Evolutionary conservation across 495 filamentous ascomycete genomes (phyloP), one percentile per base, ranked within the genome.

Genomic region (Aspergillus incahuasiensis): DNA sequence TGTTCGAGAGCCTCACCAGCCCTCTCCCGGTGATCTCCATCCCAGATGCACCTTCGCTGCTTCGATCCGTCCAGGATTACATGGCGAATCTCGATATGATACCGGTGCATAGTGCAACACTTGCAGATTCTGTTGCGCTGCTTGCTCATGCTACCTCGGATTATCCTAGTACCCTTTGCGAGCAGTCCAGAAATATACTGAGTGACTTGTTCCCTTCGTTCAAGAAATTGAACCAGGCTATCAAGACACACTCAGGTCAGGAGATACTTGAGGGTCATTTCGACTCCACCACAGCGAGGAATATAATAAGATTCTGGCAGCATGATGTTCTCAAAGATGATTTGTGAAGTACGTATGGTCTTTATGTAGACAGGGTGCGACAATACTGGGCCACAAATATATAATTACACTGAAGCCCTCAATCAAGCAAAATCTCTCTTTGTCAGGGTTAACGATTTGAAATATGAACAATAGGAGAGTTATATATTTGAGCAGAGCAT

Each of bases 121-220:
- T 48, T 18, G n/a, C 48, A 2, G 56, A 63, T 25, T 55, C 62
- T 3, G 24, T 57, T 6, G 46, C 38, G n/a, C 64, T 86, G 6
- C 66, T 86, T 24, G 74, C 74, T 1, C 75, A 74, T 55, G 77
- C 76, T 48, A 75, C 64, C 6, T 64, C 60, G 30, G 67, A 48
- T 0, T 56, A 55, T 16, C 25, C 25, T 28, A 49, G 58, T 3
- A 64, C 62, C 0, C 56, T 83, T 9, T 50, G 71, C 0, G 67
- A 73, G 22, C 76, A 81, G 43, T 59, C 73, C 7, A 65, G 66
- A 7, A 73, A 80, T 52, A 65, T 81, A 28, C 60, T 85, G 41
- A 81, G 73, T 20, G 75, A 81, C 55, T 57, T 80, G 28, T 79
- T 74, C 42, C 61, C 64, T 3, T 73, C 70, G 35, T 60, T 86